phyloP scores from a whole-genome alignment of 2,329 filamentous ascomycete species.

The Botrytis elliptica region DNA sequence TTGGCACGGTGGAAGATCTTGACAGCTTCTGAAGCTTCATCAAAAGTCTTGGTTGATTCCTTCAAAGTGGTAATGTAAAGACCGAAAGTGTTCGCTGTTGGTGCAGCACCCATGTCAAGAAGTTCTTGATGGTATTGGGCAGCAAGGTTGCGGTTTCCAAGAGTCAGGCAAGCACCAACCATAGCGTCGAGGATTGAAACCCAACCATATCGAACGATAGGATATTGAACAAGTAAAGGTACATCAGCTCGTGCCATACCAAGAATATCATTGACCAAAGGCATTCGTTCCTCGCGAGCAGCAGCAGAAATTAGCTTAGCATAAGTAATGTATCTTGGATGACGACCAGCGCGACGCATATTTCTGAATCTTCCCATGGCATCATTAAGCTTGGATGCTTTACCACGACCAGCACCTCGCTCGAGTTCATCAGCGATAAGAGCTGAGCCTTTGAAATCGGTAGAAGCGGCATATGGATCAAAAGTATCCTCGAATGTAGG shows the following conservation, averaged over 20 bases:
- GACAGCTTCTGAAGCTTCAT: conserved; percentile 93
- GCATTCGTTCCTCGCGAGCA: conserved; percentile 78
- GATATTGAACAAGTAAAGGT: conserved; percentile 78
- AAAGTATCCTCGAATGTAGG: conserved; percentile 75
- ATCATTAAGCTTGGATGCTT: conserved; percentile 72
- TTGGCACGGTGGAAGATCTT: conserved; percentile 96
- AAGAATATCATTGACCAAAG: conserved; percentile 81
- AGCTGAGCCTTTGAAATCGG: conserved; percentile 90
- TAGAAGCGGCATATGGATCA: conserved; percentile 86
- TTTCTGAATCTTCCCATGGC: conserved; percentile 83
- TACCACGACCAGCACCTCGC: conserved; percentile 62
- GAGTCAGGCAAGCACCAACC: conserved; percentile 85
- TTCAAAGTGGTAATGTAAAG: conserved; percentile 99
- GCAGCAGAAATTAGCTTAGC: conserved; percentile 91
- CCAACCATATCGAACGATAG: conserved; percentile 91
- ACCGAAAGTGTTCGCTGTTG: conserved; percentile 95
- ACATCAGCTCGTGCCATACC: conserved; percentile 87
- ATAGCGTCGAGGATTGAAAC: conserved; percentile 94
- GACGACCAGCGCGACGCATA: conserved; percentile 86
- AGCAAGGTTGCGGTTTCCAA: conserved; percentile 77
- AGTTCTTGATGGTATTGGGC: conserved; percentile 89
- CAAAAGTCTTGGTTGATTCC: conserved; percentile 95
- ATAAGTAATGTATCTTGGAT: conserved; percentile 94
- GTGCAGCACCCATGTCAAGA: conserved; percentile 83
- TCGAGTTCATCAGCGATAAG: conserved; percentile 89